Percentiles rank a stretch among this genome's conserved stretches.
Conservation (phyloP, 2,329 filamentous ascomycete species). For the Daldinia eschscholtzii region DNA sequence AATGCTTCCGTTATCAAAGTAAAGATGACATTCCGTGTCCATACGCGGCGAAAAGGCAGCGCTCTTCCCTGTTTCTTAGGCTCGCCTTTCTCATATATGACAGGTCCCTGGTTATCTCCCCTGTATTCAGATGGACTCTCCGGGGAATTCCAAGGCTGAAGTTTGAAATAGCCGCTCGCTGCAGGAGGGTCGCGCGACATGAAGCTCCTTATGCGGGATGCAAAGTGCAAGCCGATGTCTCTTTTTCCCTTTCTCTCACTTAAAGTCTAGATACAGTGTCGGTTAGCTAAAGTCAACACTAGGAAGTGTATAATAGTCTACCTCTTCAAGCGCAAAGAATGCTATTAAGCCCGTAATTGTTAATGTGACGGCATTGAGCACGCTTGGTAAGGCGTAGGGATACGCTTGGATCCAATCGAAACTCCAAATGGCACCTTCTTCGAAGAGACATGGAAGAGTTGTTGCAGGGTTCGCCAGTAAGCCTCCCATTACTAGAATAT, state of each 20-base stretch:
- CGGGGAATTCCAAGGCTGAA: constrained; percentile 43
- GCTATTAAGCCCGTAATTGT: constrained; percentile 66
- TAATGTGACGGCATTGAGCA: constrained; percentile 74
- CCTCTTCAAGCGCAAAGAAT: constrained; percentile 76
- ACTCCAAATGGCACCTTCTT: constrained; percentile 68
- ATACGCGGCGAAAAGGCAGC: constrained; percentile 59
- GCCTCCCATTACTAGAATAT: constrained; percentile 68
- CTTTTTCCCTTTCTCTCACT: constrained; percentile 60
- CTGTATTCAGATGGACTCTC: constrained; percentile 25
- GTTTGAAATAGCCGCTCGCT: constrained; percentile 51
- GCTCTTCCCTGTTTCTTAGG: constrained; percentile 44
- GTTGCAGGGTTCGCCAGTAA: constrained; percentile 74
- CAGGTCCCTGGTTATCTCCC: constrained; percentile 28
- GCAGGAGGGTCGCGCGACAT: constrained; percentile 49
- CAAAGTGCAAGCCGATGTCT: constrained; percentile 59
- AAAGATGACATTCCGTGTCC: constrained; percentile 63
- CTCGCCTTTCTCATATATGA: constrained; percentile 50
- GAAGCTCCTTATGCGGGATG: constrained; percentile 51
- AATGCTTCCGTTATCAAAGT: constrained; percentile 74
- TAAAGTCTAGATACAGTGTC: constrained; percentile 59
- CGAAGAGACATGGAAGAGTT: constrained; percentile 73
- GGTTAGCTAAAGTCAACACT: constrained; percentile 6
- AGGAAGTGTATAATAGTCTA: constrained; percentile 46
- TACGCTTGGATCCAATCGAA: constrained; percentile 74
- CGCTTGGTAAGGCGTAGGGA: constrained; percentile 77